Base-by-base conservation (phyloP, 2,329 filamentous ascomycete genomes). In the Paecilomyces formosus region DNA sequence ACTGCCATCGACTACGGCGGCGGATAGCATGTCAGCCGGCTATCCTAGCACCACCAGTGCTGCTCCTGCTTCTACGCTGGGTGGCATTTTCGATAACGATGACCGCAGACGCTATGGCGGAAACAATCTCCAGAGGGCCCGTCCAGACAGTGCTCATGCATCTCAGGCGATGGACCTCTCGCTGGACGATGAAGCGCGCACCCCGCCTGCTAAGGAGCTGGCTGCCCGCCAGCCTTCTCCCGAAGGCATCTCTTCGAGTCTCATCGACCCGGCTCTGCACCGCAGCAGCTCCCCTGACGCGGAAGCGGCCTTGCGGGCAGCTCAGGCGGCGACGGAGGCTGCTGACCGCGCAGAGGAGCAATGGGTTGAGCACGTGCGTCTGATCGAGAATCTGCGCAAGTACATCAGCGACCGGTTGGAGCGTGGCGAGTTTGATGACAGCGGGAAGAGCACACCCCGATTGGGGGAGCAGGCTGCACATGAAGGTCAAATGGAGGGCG, bases 311-410 rank as follows among this genome's bases (percentile, higher is more conserved):
- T 64, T 71, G 57, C 71, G 72, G 31, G 73, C 71, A 49, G 69
- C 73, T 2, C 70, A 73, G 57, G 70, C 71, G 0, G 72, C 73
- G 28, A 73, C 73, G 1, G 74, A 77, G 54, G 72, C 74, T 49
- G 71, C 72, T 1, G 73, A 74, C 59, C 71, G 70, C 2, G 69
- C 70, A 50, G 78, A 80, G 45, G 81, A 83, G 61, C 79, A 82
- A 62, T 87, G 84, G 85, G 81, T 87, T 9, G 82, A 85, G 68
- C 85, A 86, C 71, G 83, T 85, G 57, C 82, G 85, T n/a, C 78
- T 84, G 9, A 82, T 87, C 30, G 84, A 87, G 72, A 78, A 79
- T 55, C 76, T 87, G 35, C 78, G 84, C 51, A 78, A 79, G 21
- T 82, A 82, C 70, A 79, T 87, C 63, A 79, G 81, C 57, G 78